These are phyloP conservation scores for Erucastrum elatum DNA, from an alignment of 345 rosid species.

Conservation along the genomic window DNA sequence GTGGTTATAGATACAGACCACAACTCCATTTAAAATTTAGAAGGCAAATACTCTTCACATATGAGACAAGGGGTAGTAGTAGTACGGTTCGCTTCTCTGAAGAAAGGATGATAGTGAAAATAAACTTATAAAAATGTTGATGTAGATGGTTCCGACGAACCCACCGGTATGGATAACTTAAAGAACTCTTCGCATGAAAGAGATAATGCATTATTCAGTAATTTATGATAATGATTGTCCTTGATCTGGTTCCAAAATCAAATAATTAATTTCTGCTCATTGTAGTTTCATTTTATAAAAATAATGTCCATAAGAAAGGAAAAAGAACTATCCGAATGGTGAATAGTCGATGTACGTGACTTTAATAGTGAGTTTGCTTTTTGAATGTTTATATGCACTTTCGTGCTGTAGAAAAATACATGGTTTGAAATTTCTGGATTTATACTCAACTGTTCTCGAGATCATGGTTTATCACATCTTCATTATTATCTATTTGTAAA, in stretches of 20 bases:
- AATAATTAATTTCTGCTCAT: neutral
- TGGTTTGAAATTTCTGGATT: neutral
- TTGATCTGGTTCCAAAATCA: neutral
- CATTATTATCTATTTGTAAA: neutral
- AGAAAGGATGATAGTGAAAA: too few species aligned
- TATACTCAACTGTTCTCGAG: neutral
- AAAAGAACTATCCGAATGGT: neutral
- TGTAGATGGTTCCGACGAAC: too few species aligned
- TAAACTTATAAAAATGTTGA: too few species aligned
- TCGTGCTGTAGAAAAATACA: neutral
- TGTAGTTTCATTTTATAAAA: neutral
- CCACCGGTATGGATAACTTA: too few species aligned
- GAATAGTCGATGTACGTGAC: neutral
- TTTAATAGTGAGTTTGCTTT: neutral
- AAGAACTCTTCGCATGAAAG: too few species aligned
- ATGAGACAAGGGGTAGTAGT: too few species aligned
- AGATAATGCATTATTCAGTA: too few species aligned
- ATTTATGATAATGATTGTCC: neutral
- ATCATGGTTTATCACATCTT: conserved; percentile 6
- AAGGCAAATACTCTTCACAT: too few species aligned
- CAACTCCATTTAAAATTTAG: too few species aligned
- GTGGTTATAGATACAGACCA: too few species aligned
- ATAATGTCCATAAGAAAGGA: neutral
- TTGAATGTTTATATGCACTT: neutral
- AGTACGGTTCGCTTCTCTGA: too few species aligned